phyloP scores from a whole-genome alignment of 129 eudicot species.

The Glebionis coronaria region DNA sequence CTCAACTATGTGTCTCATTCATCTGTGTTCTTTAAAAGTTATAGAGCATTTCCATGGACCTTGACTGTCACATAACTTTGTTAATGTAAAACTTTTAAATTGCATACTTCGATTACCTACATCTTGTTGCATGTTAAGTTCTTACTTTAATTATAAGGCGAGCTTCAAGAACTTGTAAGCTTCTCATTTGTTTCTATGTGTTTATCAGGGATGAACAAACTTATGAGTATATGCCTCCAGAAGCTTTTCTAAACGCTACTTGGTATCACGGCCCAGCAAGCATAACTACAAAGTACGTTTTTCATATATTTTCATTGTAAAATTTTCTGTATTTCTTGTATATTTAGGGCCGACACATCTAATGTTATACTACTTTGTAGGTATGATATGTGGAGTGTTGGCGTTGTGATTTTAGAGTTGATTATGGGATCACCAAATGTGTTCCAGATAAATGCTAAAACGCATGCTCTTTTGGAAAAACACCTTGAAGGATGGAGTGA shows the following conservation, averaged over 20 bases:
- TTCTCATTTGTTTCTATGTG: conserved; percentile 9
- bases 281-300: conserved; percentile 59
- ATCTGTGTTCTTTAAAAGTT: no score
- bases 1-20: neutral
- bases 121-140: neutral
- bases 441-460: conserved; percentile 67
- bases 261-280: conserved; percentile 74
- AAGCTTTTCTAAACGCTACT: conserved; percentile 81
- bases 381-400: conserved; percentile 99
- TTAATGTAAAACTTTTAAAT: neutral
- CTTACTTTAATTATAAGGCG: neutral
- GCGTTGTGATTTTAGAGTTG: conserved; percentile 86
- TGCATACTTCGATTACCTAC: neutral
- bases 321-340: neutral
- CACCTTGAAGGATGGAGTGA: conserved; percentile 95
- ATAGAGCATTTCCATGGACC: neutral
- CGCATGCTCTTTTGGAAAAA: conserved; percentile 80
- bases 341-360: no score
- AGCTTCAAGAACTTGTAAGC: conserved; percentile 14
- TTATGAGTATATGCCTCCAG: conserved; percentile 96
- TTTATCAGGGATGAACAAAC: conserved; percentile 86
- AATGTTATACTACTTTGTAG: conserved; percentile 30
- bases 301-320: conserved; percentile 12
- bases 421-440: conserved; percentile 94
- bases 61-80: neutral